These are phyloP conservation scores for Cinnamomum chago DNA, from an alignment of 164 flowering plant genomes.

Conservation along the genomic window DNA sequence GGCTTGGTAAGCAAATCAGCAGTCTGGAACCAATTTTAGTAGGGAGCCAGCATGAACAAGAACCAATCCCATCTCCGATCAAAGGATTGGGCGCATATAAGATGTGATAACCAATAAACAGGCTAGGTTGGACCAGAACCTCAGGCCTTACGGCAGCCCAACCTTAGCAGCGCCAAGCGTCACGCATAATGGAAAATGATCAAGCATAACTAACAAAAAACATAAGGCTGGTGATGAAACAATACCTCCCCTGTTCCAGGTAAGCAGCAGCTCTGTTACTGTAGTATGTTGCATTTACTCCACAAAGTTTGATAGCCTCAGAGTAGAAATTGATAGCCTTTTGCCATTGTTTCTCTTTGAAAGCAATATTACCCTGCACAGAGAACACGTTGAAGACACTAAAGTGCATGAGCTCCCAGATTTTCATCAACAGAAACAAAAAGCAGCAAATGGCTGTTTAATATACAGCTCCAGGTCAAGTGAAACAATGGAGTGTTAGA, in stretches of 20 bases:
- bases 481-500: too few species aligned
- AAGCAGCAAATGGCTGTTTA: neutral
- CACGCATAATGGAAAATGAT: constrained; percentile 4
- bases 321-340: constrained; percentile 76
- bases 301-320: constrained; percentile 82
- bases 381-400: neutral
- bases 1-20: neutral
- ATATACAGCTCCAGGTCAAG: too few species aligned
- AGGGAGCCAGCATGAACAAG: too few species aligned
- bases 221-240: neutral
- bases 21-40: neutral
- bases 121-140: neutral
- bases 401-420: neutral
- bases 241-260: constrained; percentile 82
- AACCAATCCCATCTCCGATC: too few species aligned
- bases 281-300: constrained; percentile 83
- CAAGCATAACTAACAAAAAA: neutral
- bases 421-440: neutral
- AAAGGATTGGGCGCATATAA: neutral
- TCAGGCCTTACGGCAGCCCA: neutral
- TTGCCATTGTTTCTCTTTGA: constrained; percentile 82
- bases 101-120: neutral
- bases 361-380: constrained; percentile 88
- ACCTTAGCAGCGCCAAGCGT: neutral
- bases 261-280: constrained; percentile 96